Evolutionary conservation across 2,329 filamentous ascomycete genomes (phyloP).

Genomic region (Trichoderma aggressivum): DNA sequence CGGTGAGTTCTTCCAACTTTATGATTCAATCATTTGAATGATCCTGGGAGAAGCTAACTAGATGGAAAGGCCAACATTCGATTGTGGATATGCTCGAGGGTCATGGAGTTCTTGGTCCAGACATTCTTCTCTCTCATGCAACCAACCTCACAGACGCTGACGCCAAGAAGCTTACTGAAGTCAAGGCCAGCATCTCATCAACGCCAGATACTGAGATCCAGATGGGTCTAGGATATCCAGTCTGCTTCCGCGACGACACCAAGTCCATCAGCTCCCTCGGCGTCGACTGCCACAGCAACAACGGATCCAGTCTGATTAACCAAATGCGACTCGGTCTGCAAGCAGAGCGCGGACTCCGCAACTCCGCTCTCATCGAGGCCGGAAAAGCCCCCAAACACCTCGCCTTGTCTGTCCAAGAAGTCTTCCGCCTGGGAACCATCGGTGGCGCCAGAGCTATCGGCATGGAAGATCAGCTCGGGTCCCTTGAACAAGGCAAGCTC

Average conservation of each 20-base stretch:
- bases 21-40: not conserved
- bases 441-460: slow-evolving; percentile 42
- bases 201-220: slow-evolving; percentile 52
- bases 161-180: slow-evolving; percentile 30
- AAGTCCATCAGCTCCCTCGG: slow-evolving; percentile 20
- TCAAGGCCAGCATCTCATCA: slow-evolving; percentile 37
- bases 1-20: not conserved
- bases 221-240: slow-evolving; percentile 38
- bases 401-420: slow-evolving; percentile 33
- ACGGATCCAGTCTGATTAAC: slow-evolving; percentile 20
- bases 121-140: slow-evolving; percentile 32
- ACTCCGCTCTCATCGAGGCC: not conserved
- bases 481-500: slow-evolving; percentile 42
- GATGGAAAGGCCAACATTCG: not conserved
- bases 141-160: slow-evolving; percentile 28
- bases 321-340: slow-evolving; percentile 22
- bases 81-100: not conserved
- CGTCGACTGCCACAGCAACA: slow-evolving; percentile 24
- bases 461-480: slow-evolving; percentile 42
- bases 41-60: not conserved
- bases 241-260: slow-evolving; percentile 23
- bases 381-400: not conserved
- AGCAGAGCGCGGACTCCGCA: slow-evolving; percentile 23
- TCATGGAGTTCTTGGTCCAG: slow-evolving; percentile 15
- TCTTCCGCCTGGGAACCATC: slow-evolving; percentile 49